phyloP scores from a whole-genome alignment of 345 rosid genomes.

The Viola odorata region DNA sequence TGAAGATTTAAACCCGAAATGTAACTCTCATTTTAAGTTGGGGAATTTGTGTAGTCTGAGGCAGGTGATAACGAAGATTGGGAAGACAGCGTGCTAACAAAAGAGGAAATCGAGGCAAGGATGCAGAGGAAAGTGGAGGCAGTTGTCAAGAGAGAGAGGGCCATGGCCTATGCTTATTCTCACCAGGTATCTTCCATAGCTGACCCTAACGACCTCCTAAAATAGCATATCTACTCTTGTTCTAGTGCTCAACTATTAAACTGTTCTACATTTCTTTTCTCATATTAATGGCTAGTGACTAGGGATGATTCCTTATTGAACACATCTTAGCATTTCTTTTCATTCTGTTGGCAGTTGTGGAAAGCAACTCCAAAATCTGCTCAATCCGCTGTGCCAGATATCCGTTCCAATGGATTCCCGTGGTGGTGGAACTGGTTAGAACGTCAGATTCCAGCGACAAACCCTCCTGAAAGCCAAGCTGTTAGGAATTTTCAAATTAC shows the following conservation, averaged over 20 bases:
- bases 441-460: constrained; percentile 44
- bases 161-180: constrained; percentile 88
- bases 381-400: constrained; percentile 34
- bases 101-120: constrained; percentile 69
- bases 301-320: background rate
- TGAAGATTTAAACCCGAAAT: too few relatives aligned
- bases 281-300: too few relatives aligned
- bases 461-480: constrained; percentile 38
- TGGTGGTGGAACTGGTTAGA: constrained; percentile 99
- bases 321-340: background rate
- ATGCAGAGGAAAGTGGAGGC: constrained; percentile 79
- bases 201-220: background rate
- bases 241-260: too few relatives aligned
- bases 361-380: constrained; percentile 49
- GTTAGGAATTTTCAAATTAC: constrained; percentile 42
- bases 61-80: constrained; percentile 58
- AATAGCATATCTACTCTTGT: background rate
- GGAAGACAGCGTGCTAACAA: constrained; percentile 80
- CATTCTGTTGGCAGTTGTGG: constrained; percentile 40
- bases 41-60: constrained; percentile 44
- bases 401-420: constrained; percentile 58
- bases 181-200: constrained; percentile 49
- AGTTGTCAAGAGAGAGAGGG: constrained; percentile 71
- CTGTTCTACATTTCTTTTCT: too few relatives aligned
- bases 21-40: background rate